A percentile compares a stretch with the other conserved stretches of the same genome.
Conservation (phyloP, 805 yeast genomes). For the Ogataea pini region DNA sequence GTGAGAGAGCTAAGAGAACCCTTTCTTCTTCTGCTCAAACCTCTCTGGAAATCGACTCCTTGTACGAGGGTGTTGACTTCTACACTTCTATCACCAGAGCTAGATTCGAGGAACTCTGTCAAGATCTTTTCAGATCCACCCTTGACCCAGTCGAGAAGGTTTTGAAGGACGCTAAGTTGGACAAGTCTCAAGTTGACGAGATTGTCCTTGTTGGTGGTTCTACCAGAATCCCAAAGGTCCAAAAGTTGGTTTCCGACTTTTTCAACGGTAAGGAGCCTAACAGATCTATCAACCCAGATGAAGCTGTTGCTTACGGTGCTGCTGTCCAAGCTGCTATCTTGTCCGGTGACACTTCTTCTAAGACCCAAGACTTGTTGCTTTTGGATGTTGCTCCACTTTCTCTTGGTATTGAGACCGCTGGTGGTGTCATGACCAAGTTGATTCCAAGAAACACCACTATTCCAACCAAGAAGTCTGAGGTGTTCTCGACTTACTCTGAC, state of each 20-base stretch:
- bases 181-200: slow-evolving; percentile 88
- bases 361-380: slow-evolving; percentile 92
- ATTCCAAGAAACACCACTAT: slow-evolving; percentile 77
- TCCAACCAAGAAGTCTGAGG: slow-evolving; percentile 72
- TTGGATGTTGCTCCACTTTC: slow-evolving; percentile 96
- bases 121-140: slow-evolving; percentile 90
- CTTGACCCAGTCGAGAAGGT: slow-evolving; percentile 95
- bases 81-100: slow-evolving; percentile 96
- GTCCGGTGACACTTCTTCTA: slow-evolving; percentile 93
- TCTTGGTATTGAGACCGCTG: slow-evolving; percentile 80
- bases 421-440: slow-evolving; percentile 78
- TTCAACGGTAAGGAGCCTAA: slow-evolving; percentile 97
- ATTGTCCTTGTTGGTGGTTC: slow-evolving; percentile 97
- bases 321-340: slow-evolving; percentile 97
- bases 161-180: slow-evolving; percentile 84
- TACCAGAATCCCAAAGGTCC: slow-evolving; percentile 96
- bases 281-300: slow-evolving; percentile 96
- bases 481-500: slow-evolving; percentile 80
- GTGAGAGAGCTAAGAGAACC: slow-evolving; percentile 99
- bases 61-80: slow-evolving; percentile 94
- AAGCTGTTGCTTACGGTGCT: slow-evolving; percentile 99
- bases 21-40: slow-evolving; percentile 95
- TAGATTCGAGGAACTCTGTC: slow-evolving; percentile 95
- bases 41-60: slow-evolving; percentile 90
- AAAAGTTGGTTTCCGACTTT: slow-evolving; percentile 92